Base-by-base conservation (phyloP, 2,329 filamentous ascomycete genomes). In the Colletotrichum trifolii region DNA sequence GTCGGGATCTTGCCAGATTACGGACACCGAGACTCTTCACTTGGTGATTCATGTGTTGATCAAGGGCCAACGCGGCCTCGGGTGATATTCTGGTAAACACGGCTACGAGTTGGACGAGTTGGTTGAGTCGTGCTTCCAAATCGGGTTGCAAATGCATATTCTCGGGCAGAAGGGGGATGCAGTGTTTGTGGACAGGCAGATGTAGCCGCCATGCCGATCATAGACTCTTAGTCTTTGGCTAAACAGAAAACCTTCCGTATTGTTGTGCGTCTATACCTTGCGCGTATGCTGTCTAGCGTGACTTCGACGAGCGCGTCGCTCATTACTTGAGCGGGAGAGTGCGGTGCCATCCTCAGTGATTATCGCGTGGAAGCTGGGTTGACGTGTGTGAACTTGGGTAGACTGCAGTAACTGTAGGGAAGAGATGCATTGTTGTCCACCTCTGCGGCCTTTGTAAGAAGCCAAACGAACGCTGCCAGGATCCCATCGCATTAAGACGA, bases 281-380 rank as follows among this genome's bases (percentile, higher is more conserved):
- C 60, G 13, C 54, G 45, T 38, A 56, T 57, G 12, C 65, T 66
- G 40, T 52, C 49, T n/a, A 60, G 69, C 69, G 71, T 71, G 33
- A 62, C 53, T 17, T 62, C 38, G 38, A 62, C 33, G 33, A 58
- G 46, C 13, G 13, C n/a, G 34, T 36, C 34, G 17, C 15, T 46
- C 35, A 62, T n/a, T 6, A 54, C 42, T 10, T 45, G 34, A 13
- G 54, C 39, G 12, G 15, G 34, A 38, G 33, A 42, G 13, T n/a
- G 34, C 34, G 25, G 36, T 25, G 15, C 10, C 42, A 39, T 60
- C 6, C 45, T 15, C 7, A 17, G 13, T 10, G 9, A 8, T 25
- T 13, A 10, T 46, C 8, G 43, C n/a, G 3, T 17, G 43, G n/a
- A 8, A 6, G 25, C 17, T 34, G 54, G 43, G 8, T 6, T 35